These are phyloP conservation scores for Globisporangium emineosum DNA, from an alignment of 352 stramenopile genomes.

Conservation along the genomic window DNA sequence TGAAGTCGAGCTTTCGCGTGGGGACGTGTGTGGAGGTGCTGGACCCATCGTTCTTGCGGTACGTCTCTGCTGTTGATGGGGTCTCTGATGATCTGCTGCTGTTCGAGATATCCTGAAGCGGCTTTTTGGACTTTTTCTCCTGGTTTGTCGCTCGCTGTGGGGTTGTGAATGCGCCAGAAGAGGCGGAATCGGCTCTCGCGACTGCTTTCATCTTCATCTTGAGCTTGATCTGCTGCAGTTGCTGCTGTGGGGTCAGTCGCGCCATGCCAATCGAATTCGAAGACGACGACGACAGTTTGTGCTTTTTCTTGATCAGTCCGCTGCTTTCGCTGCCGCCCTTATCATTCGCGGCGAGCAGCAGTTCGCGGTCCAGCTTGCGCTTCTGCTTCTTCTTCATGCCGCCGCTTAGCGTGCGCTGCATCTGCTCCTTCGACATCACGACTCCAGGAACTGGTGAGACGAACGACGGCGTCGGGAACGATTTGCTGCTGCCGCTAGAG, in stretches of 20 bases:
- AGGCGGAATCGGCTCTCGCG: background rate
- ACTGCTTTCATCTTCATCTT: slow-evolving; percentile 18
- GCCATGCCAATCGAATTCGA: background rate
- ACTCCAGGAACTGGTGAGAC: slow-evolving; percentile 32
- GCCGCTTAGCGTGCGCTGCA: slow-evolving; percentile 37
- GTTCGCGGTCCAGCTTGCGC: slow-evolving; percentile 25
- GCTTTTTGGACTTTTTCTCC: slow-evolving; percentile 19
- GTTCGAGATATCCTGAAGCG: slow-evolving; percentile 47
- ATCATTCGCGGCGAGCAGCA: slow-evolving; percentile 14
- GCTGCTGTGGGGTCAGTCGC: slow-evolving; percentile 11
- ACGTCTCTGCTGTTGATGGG: background rate
- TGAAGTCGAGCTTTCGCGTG: slow-evolving; percentile 49
- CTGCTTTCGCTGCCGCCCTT: background rate
- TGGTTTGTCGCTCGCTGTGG: background rate
- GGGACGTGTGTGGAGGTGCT: slow-evolving; percentile 15
- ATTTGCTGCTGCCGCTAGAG: slow-evolving; percentile 3
- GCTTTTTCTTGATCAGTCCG: slow-evolving; percentile 20
- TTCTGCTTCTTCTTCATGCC: slow-evolving; percentile 32
- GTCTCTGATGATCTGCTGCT: slow-evolving; percentile 19
- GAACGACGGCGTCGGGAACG: slow-evolving; percentile 37
- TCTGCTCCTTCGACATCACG: slow-evolving; percentile 17
- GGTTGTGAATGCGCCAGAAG: slow-evolving; percentile 7
- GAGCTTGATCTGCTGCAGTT: slow-evolving; percentile 16
- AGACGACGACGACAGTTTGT: slow-evolving; percentile 18
- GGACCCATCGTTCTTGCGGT: background rate